Conservation (phyloP, 2,329 filamentous ascomycete genomes). For the Cordyceps cicadae region DNA sequence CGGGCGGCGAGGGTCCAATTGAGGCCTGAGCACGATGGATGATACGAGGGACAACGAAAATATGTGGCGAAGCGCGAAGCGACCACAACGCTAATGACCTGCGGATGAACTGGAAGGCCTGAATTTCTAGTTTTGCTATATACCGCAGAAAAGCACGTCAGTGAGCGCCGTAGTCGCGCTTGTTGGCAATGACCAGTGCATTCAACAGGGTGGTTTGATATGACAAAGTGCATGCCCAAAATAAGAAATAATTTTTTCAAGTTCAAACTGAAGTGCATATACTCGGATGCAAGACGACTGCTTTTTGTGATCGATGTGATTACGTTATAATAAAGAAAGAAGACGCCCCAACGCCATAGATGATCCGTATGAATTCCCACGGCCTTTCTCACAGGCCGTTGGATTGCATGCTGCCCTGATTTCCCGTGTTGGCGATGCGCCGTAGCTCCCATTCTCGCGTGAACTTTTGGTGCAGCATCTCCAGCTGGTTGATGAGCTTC, state of each 20-base stretch:
- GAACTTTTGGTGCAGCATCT: conserved; percentile 75
- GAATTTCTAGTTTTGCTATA: not conserved
- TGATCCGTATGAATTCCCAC: not conserved
- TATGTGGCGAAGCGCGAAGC: conserved; percentile 3
- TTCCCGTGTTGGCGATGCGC: conserved; percentile 67
- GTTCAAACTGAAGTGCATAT: not conserved
- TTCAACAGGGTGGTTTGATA: not conserved
- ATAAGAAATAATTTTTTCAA: not conserved
- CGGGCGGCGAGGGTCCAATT: conserved; percentile 64
- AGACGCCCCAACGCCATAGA: conserved; percentile 16
- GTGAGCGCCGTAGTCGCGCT: not conserved
- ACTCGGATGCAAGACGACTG: not conserved
- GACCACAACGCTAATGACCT: not conserved
- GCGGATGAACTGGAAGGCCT: not conserved
- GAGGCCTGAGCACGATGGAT: conserved; percentile 15
- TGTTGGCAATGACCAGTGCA: not conserved
- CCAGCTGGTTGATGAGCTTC: conserved; percentile 73
- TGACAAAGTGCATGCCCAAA: not conserved
- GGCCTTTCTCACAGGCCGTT: conserved; percentile 23
- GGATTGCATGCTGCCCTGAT: conserved; percentile 39
- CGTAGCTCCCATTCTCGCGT: conserved; percentile 86
- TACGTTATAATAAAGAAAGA: conserved; percentile 12
- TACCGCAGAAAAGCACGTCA: not conserved
- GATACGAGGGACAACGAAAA: conserved; percentile 13
- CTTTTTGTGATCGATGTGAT: conserved; percentile 6